A percentile compares a stretch with the other conserved stretches of the same genome.
Conservation (phyloP, 495 filamentous ascomycete genomes). For the Penicilliopsis zonata region DNA sequence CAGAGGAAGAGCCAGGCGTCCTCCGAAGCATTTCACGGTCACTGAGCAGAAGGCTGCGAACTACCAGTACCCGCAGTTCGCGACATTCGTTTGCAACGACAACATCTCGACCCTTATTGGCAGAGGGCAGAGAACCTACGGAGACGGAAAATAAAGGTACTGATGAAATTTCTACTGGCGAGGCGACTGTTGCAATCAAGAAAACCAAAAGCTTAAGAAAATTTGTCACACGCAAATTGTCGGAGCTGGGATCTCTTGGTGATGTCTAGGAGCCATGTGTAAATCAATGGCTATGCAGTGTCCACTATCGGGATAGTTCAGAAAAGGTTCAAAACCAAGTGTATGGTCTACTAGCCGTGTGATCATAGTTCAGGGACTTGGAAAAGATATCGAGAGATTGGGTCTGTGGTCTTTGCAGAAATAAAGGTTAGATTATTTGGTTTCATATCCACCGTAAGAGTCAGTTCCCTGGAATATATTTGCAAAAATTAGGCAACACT, state of each 20-base stretch:
- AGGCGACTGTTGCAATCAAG: constrained; percentile 3
- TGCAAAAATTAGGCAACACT: too few species aligned
- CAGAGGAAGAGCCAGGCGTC: constrained; percentile 19
- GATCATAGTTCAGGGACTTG: too few species aligned
- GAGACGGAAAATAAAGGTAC: constrained; percentile 1
- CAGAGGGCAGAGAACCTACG: neutral
- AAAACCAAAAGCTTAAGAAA: constrained; percentile 9
- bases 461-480: too few species aligned
- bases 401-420: neutral
- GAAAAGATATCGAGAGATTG: neutral
- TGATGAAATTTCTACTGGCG: constrained; percentile 3
- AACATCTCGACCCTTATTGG: constrained; percentile 7
- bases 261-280: constrained; percentile 1
- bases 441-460: too few species aligned
- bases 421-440: neutral
- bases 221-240: constrained; percentile 11
- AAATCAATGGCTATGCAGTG: neutral
- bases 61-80: constrained; percentile 16
- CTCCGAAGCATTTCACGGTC: constrained; percentile 22
- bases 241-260: constrained; percentile 1
- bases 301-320: neutral
- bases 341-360: too few species aligned
- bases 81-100: constrained; percentile 13
- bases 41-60: constrained; percentile 24
- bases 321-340: too few species aligned